A percentile compares a stretch with the other conserved stretches of the same genome.
Evolutionary conservation across 257 asterid genomes (phyloP).

Genomic region (Voacanga thouarsii): DNA sequence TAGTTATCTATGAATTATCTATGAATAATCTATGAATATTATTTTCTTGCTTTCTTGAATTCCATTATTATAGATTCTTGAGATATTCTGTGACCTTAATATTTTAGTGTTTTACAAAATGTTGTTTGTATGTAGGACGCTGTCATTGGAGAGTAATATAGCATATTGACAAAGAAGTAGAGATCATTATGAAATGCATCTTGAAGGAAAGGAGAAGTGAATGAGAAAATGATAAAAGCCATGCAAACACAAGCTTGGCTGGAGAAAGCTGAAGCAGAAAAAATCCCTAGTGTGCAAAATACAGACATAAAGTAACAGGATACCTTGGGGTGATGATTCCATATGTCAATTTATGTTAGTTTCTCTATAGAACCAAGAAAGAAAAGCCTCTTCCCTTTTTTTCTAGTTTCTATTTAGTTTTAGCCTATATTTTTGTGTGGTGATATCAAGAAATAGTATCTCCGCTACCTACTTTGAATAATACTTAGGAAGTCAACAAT

Average conservation of each 20-base stretch:
- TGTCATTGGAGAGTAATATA: constrained; percentile 72
- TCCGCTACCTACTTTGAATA: not conserved
- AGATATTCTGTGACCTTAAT: not conserved
- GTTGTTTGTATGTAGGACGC: constrained; percentile 48
- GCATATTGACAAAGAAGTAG: constrained; percentile 86
- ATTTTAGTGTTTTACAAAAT: not conserved
- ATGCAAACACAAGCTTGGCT: constrained; percentile 68
- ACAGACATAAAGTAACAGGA: constrained; percentile 31
- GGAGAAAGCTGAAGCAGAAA: constrained; percentile 60
- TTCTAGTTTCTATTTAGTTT: too few species aligned
- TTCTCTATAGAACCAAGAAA: not conserved
- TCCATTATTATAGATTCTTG: not conserved
- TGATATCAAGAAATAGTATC: too few species aligned
- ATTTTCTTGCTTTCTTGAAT: not conserved
- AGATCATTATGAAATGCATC: constrained; percentile 68
- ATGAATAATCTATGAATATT: too few species aligned
- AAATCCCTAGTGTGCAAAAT: constrained; percentile 25
- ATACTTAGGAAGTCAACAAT: constrained; percentile 1
- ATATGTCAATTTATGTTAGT: not conserved
- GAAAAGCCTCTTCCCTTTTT: not conserved
- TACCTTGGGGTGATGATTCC: constrained; percentile 33
- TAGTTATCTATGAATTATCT: too few species aligned
- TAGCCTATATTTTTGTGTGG: too few species aligned
- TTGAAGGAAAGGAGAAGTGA: constrained; percentile 69
- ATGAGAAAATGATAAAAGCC: constrained; percentile 55